A percentile compares a stretch with the other conserved stretches of the same genome.
Conservation (phyloP, 2,329 filamentous ascomycete genomes). For the Pyrenochaeta sp. region DNA sequence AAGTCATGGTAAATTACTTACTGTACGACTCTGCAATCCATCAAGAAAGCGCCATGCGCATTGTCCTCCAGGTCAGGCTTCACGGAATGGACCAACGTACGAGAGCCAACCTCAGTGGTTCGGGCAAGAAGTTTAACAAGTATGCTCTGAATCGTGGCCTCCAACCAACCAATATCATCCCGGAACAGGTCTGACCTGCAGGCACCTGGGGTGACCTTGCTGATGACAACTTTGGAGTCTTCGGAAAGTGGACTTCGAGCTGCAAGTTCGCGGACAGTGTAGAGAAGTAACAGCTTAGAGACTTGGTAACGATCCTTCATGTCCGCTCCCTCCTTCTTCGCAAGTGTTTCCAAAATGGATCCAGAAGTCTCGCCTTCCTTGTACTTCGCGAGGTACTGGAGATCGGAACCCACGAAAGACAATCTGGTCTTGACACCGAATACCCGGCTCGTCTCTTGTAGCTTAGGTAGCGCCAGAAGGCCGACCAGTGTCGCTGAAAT, state of each 20-base stretch:
- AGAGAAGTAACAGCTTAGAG: constrained; percentile 41
- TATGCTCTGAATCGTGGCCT: constrained; percentile 1
- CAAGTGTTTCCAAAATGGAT: constrained; percentile 32
- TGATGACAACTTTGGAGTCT: constrained; percentile 38
- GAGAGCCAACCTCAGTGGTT: constrained; percentile 30
- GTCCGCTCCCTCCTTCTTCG: constrained; percentile 13
- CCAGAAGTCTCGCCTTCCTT: constrained; percentile 19
- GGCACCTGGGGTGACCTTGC: constrained; percentile 36
- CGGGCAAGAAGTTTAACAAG: constrained; percentile 22
- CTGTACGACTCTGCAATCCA: constrained; percentile 25
- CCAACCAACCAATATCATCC: constrained; percentile 21
- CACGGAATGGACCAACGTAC: constrained; percentile 28
- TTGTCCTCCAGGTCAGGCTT: constrained; percentile 19
- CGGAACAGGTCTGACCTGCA: constrained; percentile 39
- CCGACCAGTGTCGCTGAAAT: constrained; percentile 30
- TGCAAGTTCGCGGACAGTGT: constrained; percentile 32
- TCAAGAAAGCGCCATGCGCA: constrained; percentile 30
- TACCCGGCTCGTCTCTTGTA: constrained; percentile 27
- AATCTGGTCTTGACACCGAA: constrained; percentile 26
- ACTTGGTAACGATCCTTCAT: constrained; percentile 28
- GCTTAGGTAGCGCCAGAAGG: constrained; percentile 36
- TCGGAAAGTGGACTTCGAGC: constrained; percentile 17
- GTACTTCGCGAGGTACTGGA: constrained; percentile 34
- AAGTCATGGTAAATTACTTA: not conserved
- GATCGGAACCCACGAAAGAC: constrained; percentile 38